phyloP scores from a whole-genome alignment of 1,139 yeast genomes.

The Candida anutae region DNA sequence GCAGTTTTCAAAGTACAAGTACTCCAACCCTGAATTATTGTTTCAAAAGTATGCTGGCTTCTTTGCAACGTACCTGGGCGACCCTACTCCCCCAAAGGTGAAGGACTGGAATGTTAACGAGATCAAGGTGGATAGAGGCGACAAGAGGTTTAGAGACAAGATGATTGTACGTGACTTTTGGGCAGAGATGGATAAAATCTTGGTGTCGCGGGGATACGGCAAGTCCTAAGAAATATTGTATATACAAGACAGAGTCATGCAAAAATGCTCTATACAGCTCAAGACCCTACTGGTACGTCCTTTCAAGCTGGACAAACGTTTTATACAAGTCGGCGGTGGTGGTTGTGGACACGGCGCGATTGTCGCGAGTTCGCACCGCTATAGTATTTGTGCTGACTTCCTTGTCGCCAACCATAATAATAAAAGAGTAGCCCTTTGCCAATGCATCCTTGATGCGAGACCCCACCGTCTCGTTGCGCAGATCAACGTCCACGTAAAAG shows the following conservation, averaged over 20 bases:
- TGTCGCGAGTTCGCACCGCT: conserved; percentile 60
- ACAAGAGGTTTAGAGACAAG: conserved; percentile 79
- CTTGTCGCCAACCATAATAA: conserved; percentile 80
- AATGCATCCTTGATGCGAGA: conserved; percentile 74
- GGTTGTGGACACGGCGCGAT: conserved; percentile 40
- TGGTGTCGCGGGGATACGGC: conserved; percentile 41
- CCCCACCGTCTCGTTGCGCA: conserved; percentile 72
- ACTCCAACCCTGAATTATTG: conserved; percentile 69
- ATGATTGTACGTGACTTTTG: conserved; percentile 82
- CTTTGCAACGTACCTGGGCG: conserved; percentile 70
- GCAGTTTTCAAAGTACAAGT: conserved; percentile 88
- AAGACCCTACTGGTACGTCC: conserved; percentile 16
- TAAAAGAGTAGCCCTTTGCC: conserved; percentile 68
- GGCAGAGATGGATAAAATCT: conserved; percentile 62
- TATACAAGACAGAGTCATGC: no score
- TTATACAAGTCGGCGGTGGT: conserved; percentile 40
- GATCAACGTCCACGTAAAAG: conserved; percentile 71
- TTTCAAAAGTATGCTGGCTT: conserved; percentile 85
- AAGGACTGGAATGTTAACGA: conserved; percentile 84
- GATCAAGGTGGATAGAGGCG: conserved; percentile 66
- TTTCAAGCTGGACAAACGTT: conserved; percentile 46
- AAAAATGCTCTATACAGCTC: conserved; percentile 1
- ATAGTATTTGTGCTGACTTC: conserved; percentile 58
- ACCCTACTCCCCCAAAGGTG: conserved; percentile 66
- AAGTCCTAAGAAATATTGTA: conserved; percentile 4